Conservation (phyloP, 306 rosid genomes). For the Trifolium subterraneum region DNA sequence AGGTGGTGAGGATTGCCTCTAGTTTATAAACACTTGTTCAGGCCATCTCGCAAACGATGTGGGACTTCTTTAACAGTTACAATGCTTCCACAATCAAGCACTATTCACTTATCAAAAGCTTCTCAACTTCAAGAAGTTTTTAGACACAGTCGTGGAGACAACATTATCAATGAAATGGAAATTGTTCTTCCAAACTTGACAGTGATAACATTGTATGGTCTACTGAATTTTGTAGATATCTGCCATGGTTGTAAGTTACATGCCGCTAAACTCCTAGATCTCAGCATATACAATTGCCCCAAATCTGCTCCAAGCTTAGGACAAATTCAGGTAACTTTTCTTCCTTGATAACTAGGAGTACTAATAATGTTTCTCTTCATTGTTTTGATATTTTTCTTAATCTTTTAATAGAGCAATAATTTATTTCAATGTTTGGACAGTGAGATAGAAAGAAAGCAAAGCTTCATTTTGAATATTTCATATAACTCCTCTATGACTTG, state of each 20-base stretch:
- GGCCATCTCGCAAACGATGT: no score
- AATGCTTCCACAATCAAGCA: conserved; percentile 8
- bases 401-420: neutral
- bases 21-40: no score
- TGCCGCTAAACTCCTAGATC: neutral
- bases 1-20: no score
- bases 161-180: neutral
- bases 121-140: neutral
- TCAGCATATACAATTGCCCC: neutral
- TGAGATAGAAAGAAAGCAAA: no score
- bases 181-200: neutral
- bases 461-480: no score
- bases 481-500: no score
- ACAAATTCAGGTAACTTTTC: neutral
- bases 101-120: no score
- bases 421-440: no score
- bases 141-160: neutral
- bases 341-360: no score
- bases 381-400: neutral
- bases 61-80: no score
- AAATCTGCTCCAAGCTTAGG: neutral
- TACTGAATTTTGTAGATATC: neutral
- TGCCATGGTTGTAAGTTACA: neutral
- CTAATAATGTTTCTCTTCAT: no score
- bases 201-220: neutral